phyloP scores from a whole-genome alignment of 78 protist genomes.

The Tieghemostelium lacteum region DNA sequence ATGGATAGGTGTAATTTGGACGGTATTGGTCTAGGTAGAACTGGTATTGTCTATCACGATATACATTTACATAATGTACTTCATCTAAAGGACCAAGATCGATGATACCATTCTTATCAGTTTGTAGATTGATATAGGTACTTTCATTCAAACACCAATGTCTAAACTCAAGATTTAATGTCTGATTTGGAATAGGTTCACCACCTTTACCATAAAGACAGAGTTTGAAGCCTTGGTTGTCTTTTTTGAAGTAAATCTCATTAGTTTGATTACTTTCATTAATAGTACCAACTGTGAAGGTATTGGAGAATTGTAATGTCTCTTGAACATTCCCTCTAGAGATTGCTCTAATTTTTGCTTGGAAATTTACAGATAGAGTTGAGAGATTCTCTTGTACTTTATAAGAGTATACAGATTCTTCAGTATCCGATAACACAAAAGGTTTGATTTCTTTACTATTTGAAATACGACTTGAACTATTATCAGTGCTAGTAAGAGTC shows the following conservation, averaged over 20 bases:
- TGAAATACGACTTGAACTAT: not conserved
- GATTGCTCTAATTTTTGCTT: conserved; percentile 10
- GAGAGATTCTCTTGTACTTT: conserved; percentile 55
- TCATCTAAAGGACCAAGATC: conserved; percentile 20
- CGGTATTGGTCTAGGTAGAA: not conserved
- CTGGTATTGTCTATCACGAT: not conserved
- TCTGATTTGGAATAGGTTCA: conserved; percentile 9
- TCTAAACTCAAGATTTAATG: not conserved
- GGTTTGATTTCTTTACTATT: conserved; percentile 42
- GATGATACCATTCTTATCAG: conserved; percentile 66
- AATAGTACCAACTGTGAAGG: conserved; percentile 22
- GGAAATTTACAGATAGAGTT: not conserved
- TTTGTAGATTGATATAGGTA: not conserved
- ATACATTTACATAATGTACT: not conserved
- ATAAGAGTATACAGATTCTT: conserved; percentile 46
- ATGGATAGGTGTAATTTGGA: conserved; percentile 22
- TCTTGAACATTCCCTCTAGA: not conserved
- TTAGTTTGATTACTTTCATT: not conserved
- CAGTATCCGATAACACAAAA: conserved; percentile 12
- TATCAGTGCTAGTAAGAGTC: conserved; percentile 11
- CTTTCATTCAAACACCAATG: conserved; percentile 8
- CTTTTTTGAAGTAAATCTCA: not conserved
- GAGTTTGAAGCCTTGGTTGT: conserved; percentile 14
- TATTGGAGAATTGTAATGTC: not conserved
- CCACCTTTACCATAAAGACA: conserved; percentile 60